Evolutionary conservation across 2,329 filamentous ascomycete species (phyloP), one percentile per base, ranked within the genome.

Genomic region (Sphaerostilbella broomeana): DNA sequence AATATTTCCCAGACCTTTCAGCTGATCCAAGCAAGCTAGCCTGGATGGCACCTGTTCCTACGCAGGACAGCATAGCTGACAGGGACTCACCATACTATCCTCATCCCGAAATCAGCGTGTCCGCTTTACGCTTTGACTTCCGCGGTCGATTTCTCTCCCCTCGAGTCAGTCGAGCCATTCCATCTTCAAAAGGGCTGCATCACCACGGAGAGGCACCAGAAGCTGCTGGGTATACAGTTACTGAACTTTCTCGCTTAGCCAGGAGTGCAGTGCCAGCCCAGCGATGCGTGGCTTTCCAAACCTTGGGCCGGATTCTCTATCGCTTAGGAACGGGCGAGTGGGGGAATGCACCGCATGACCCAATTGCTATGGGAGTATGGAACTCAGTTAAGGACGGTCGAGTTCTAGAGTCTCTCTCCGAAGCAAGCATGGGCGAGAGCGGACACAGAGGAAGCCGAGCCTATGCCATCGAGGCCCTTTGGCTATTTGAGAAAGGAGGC

Each of bases 131-230:
- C 41, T 98, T 97, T 68, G 84, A 89, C 58, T 94, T 98, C 59
- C 75, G 73, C 35, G 92, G 90, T 46, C 73, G 74, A 1, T 72
- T 98, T 3, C 72, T 98, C 10, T 79, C 90, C 0, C 92, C 92
- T 0, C 73, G 78, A 34, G 74, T 79, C 22, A 80, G 87, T 18
- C 73, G 88, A 40, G 69, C 75, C 2, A 79, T 97, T 18, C 85
- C 90, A 5, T 77, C 78, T 1, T 81, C 79, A 10, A 77, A 82
- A 44, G 92, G 92, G 0, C 72, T 98, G 11, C 92, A 98, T 60
- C 90, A 98, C 60, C 92, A 98, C 59, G 88, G 84, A 47, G 79
- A 89, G 43, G 89, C 90, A 2, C 92, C 92, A 12, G 87, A 94
- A 61, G 86, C 89, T 2, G 92, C 92, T 0, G 92, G 92, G 0